Evolutionary conservation across 2,329 filamentous ascomycete species (phyloP).

Genomic region (Fusarium musae): DNA sequence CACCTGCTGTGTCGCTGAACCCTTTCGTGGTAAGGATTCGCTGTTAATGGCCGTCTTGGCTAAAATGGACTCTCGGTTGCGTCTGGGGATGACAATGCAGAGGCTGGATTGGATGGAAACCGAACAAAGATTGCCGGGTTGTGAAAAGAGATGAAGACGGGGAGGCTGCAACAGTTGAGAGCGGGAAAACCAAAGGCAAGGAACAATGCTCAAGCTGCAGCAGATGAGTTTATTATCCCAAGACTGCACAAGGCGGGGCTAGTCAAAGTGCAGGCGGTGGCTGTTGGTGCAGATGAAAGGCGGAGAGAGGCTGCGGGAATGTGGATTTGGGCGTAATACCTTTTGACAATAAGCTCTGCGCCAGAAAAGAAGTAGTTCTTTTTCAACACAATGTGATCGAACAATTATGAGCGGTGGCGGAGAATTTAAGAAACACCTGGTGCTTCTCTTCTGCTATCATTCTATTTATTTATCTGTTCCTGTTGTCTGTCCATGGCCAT

Average conservation of each 20-base stretch:
- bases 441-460: not conserved
- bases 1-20: slow-evolving; percentile 20
- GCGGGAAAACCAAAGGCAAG: not conserved
- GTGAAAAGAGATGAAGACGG: not conserved
- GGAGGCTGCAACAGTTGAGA: not conserved
- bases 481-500: not conserved
- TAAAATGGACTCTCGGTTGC: slow-evolving; percentile 29
- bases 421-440: not conserved
- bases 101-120: slow-evolving; percentile 17
- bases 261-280: slow-evolving; percentile 12
- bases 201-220: not conserved
- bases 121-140: not conserved
- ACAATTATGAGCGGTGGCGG: slow-evolving; percentile 22
- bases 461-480: not conserved
- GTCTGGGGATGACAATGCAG: slow-evolving; percentile 31
- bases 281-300: slow-evolving; percentile 20
- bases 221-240: not conserved
- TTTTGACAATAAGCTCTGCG: not conserved
- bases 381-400: slow-evolving; percentile 17
- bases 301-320: slow-evolving; percentile 2
- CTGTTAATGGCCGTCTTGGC: slow-evolving; percentile 13
- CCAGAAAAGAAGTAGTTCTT: not conserved
- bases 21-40: slow-evolving; percentile 25
- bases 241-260: slow-evolving; percentile 12
- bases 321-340: not conserved